Evolutionary conservation across 345 rosid genomes (phyloP), one percentile per base, ranked within the genome.

Genomic region (Adansonia digitata): DNA sequence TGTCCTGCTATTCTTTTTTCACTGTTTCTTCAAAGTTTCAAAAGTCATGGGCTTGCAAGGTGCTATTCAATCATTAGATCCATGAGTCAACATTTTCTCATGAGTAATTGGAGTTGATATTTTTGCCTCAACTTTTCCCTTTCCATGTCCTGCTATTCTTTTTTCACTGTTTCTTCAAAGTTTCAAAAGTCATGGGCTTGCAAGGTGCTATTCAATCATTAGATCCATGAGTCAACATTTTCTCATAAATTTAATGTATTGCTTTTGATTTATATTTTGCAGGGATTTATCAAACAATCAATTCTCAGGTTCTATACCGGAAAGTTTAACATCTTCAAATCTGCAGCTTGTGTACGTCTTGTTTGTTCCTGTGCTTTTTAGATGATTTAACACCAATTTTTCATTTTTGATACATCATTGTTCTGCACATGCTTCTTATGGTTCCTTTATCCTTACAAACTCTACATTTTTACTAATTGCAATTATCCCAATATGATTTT

Each of bases 211-310:
- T 18, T 66, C 11, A 42, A 66, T 66, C 71, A 45, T 65, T 17
- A 15, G 20, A 43, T 43, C n/a, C 46, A 14, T 6, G 51, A 66
- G 45, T 67, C 53, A 43, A 42, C n/a, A n/a, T 5, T 43, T 24
- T 68, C 46, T 48, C 7, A 48, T 69, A 14, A 48, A 46, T 18
- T 39, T 42, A 65, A 35, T 52, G 57, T 62, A 56, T 60, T 9
- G 52, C 6, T 10, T 17, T 56, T 57, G 40, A 53, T 42, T 81
- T 74, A 14, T 40, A 26, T 51, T 56, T 81, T 74, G 76, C 80
- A 93, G 99, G 83, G 99, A 95, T 81, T 88, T 95, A 75, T 91
- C 98, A 49, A 78, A 88, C 73, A 95, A 95, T 84, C 89, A 87
- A 80, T 82, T 93, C 77, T 72, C 91, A 0, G 99, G 99, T 48